Evolutionary conservation across 1,284 basidiomycete genomes (phyloP), one percentile per base, ranked within the genome.

Genomic region (Coniferiporia weirii): DNA sequence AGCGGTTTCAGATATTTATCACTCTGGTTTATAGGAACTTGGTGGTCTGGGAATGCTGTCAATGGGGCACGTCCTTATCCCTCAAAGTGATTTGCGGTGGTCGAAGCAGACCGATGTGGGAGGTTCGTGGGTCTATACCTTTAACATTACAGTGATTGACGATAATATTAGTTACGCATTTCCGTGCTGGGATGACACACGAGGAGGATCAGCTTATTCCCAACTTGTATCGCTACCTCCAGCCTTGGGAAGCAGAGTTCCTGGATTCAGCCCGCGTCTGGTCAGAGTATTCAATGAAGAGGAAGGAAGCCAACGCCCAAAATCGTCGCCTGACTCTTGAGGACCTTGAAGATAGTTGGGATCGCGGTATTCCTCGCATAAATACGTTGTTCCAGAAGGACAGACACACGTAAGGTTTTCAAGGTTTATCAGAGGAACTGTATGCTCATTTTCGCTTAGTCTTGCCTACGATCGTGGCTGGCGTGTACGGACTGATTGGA

Each of bases 241-340:
- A 98, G 70, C 96, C 96, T 32, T 99, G 97, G 97, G 95, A 98
- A 72, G 93, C 96, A 1, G 97, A 99, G 73, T 99, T 99, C 78
- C 75, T 97, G 64, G 97, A 99, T 72, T 97, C 94, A 4, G 95
- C 95, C 44, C 93, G 97, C 64, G 97, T 99, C 32, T 99, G 97
- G 97, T 93, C 92, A 2, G 97, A 99, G 75, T 99, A 99, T 72
- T 97, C 97, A 0, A 93, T 98, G 92, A 99, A 99, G 82, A 81
- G 97, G 65, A 98, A 98, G 74, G 97, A 99, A 71, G 97, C 96
- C 19, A 96, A 95, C 64, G 95, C 96, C 2, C 93, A 98, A 72
- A 98, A 99, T 74, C 89, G 96, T 60, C 87, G 97, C 22, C 78
- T 98, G 51, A 98, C 95, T 1, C 79, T 98, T n/a, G 95, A 98